Evolutionary conservation across 2,329 filamentous ascomycete genomes (phyloP).

Genomic region (Penicillium aurantiogriseum): DNA sequence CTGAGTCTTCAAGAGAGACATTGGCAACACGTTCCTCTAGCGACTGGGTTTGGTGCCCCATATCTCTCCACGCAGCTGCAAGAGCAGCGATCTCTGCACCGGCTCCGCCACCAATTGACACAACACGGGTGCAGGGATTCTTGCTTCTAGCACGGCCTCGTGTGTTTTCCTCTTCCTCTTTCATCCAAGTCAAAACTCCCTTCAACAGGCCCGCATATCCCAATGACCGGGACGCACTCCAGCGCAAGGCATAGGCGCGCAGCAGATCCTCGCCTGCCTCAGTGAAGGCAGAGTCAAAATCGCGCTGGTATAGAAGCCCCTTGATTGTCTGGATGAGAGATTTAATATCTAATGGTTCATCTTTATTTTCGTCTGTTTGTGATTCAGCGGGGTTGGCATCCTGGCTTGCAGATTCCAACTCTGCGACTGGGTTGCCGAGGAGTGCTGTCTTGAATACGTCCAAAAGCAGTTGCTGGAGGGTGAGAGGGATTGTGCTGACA

Average conservation of each 20-base stretch:
- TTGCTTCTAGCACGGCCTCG: not conserved
- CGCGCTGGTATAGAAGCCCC: conserved; percentile 76
- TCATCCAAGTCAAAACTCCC: conserved; percentile 32
- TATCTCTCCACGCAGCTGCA: conserved; percentile 51
- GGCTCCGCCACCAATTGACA: conserved; percentile 64
- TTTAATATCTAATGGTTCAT: conserved; percentile 38
- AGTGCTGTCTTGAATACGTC: conserved; percentile 71
- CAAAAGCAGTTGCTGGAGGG: conserved; percentile 68
- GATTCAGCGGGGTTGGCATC: not conserved
- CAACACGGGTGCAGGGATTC: conserved; percentile 34
- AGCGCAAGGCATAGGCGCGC: conserved; percentile 80
- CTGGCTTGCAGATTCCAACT: not conserved
- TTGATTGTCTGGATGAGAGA: conserved; percentile 77
- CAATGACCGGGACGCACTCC: conserved; percentile 83
- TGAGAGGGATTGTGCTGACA: conserved; percentile 44
- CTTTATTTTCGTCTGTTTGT: conserved; percentile 6
- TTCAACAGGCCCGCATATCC: conserved; percentile 69
- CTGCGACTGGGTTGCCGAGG: conserved; percentile 29
- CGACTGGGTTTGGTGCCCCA: conserved; percentile 22
- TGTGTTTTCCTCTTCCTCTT: not conserved
- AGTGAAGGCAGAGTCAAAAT: conserved; percentile 76
- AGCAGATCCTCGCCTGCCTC: conserved; percentile 64
- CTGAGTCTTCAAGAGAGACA: conserved; percentile 17
- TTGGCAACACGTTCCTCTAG: conserved; percentile 15
- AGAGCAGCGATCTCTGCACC: conserved; percentile 67